Conservation (phyloP, 805 yeast species). For the Lipomyces anomalus region DNA sequence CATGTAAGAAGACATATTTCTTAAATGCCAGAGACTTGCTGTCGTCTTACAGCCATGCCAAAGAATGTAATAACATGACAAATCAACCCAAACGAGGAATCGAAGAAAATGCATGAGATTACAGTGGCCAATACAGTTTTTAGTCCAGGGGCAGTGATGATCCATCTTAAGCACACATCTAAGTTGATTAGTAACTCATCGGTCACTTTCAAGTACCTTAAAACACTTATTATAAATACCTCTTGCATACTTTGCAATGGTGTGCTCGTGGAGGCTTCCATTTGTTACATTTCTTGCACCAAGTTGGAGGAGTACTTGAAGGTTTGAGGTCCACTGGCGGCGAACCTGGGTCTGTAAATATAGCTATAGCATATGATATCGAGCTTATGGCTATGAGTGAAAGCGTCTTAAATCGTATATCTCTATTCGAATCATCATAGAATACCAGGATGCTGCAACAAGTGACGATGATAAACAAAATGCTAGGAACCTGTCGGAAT, state of each 20-base stretch:
- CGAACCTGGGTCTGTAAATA: slow-evolving; percentile 59
- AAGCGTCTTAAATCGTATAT: too few relatives aligned
- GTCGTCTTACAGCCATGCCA: slow-evolving; percentile 41
- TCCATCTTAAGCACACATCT: slow-evolving; percentile 85
- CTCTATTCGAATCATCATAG: too few relatives aligned
- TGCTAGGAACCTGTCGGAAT: too few relatives aligned
- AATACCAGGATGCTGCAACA: too few relatives aligned
- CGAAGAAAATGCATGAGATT: slow-evolving; percentile 78
- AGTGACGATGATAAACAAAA: too few relatives aligned
- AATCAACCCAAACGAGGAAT: slow-evolving; percentile 59
- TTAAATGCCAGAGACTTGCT: slow-evolving; percentile 38
- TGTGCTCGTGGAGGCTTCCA: slow-evolving; percentile 81
- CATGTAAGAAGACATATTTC: slow-evolving; percentile 34
- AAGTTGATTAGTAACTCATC: too few relatives aligned
- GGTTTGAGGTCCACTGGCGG: slow-evolving; percentile 51
- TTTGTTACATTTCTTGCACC: slow-evolving; percentile 50
- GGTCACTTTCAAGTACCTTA: too few relatives aligned
- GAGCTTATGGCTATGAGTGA: slow-evolving; percentile 54
- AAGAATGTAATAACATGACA: slow-evolving; percentile 36
- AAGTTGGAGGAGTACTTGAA: slow-evolving; percentile 48
- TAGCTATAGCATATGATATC: slow-evolving; percentile 70
- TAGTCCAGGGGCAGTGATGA: slow-evolving; percentile 93
- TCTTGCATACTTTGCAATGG: slow-evolving; percentile 66
- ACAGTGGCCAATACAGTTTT: slow-evolving; percentile 76
- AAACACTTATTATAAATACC: too few relatives aligned